Percentiles rank a stretch among this genome's conserved stretches.
Conservation (phyloP, 108 stramenopile species). For the Fragilaria radians region DNA sequence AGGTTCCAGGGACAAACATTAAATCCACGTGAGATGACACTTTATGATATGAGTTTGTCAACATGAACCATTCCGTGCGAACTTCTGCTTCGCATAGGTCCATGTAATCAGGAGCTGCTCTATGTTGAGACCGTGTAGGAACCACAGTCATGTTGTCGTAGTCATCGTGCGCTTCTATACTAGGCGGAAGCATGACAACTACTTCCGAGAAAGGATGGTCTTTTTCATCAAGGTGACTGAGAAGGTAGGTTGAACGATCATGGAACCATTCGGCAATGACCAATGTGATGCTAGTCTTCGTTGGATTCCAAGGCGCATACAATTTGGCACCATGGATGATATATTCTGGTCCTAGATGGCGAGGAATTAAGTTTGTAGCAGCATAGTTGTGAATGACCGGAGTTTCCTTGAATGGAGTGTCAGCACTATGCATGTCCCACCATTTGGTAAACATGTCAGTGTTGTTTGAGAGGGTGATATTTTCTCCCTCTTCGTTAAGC, state of each 20-base stretch:
- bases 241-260: conserved; percentile 33
- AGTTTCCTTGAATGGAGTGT: conserved; percentile 45
- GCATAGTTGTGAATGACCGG: conserved; percentile 63
- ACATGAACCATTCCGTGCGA: conserved; percentile 62
- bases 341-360: conserved; percentile 53
- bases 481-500: conserved; percentile 58
- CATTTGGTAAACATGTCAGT: conserved; percentile 45
- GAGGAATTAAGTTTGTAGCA: conserved; percentile 60
- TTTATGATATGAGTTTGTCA: conserved; percentile 59
- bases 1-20: conserved; percentile 51
- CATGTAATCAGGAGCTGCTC: conserved; percentile 43
- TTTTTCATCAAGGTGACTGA: conserved; percentile 42
- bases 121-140: conserved; percentile 39
- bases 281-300: conserved; percentile 37
- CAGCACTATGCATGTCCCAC: conserved; percentile 41
- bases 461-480: conserved; percentile 49
- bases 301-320: conserved; percentile 52
- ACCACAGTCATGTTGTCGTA: conserved; percentile 33
- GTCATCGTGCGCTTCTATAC: conserved; percentile 34
- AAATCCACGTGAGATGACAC: conserved; percentile 51
- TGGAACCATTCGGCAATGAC: conserved; percentile 62
- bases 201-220: conserved; percentile 61
- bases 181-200: conserved; percentile 46
- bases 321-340: conserved; percentile 67
- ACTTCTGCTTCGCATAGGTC: conserved; percentile 60